Conservation (phyloP, 2,329 filamentous ascomycete species). For the Delphinella strobiligena region DNA sequence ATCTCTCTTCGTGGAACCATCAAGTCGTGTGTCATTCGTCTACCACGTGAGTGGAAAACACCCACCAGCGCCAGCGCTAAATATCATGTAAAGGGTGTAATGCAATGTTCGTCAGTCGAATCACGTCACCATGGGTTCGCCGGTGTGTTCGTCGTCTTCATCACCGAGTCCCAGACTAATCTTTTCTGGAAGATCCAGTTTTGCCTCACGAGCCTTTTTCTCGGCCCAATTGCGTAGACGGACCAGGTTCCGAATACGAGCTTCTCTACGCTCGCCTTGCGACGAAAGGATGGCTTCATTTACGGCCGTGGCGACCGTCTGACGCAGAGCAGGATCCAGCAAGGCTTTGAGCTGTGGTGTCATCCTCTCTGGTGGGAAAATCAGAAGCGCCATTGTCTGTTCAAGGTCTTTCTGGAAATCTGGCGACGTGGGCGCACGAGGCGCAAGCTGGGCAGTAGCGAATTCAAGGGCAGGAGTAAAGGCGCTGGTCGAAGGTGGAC, state of each 20-base stretch:
- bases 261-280: constrained; percentile 62
- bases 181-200: constrained; percentile 25
- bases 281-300: constrained; percentile 76
- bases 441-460: constrained; percentile 75
- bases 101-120: background rate
- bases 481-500: constrained; percentile 47
- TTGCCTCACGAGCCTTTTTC: constrained; percentile 38
- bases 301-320: constrained; percentile 73
- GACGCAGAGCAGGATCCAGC: constrained; percentile 66
- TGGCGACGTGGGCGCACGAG: constrained; percentile 68
- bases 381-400: constrained; percentile 80
- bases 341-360: constrained; percentile 64
- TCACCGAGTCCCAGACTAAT: constrained; percentile 31
- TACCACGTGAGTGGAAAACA: too few species aligned
- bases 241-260: constrained; percentile 70
- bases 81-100: constrained; percentile 3
- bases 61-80: constrained; percentile 16
- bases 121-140: constrained; percentile 22
- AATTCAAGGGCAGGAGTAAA: constrained; percentile 75
- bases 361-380: constrained; percentile 74
- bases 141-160: constrained; percentile 15
- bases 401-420: constrained; percentile 81
- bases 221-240: constrained; percentile 81
- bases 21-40: too few species aligned
- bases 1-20: too few species aligned